A percentile compares a stretch with the other conserved stretches of the same genome.
These are phyloP conservation scores for Saccharomyces pastorianus DNA, from an alignment of 1,139 yeast genomes.

Conservation along the genomic window DNA sequence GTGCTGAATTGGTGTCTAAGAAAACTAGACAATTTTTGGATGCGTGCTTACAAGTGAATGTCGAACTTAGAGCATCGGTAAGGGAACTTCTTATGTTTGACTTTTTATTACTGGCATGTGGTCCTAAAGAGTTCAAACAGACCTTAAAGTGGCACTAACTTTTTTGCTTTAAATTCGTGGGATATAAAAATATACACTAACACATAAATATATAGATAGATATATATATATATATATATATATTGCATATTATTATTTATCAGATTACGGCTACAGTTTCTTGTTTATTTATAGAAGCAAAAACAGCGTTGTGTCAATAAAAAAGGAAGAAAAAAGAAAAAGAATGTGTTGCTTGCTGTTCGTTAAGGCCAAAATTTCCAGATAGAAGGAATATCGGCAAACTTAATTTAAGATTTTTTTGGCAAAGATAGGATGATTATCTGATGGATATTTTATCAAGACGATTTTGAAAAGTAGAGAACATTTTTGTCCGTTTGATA, in stretches of 20 bases:
- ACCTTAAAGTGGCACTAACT: constrained; percentile 41
- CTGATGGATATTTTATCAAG: no score
- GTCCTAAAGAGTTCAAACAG: constrained; percentile 56
- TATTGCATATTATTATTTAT: not conserved
- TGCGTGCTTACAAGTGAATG: constrained; percentile 89
- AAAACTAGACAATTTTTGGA: constrained; percentile 78
- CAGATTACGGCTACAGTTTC: no score
- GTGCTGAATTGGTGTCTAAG: constrained; percentile 67
- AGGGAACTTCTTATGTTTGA: constrained; percentile 74
- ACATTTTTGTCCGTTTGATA: not conserved
- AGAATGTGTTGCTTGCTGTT: not conserved
- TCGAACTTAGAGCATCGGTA: constrained; percentile 77
- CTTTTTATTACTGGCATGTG: constrained; percentile 64
- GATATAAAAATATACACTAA: no score
- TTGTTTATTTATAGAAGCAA: not conserved
- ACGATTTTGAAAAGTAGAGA: not conserved
- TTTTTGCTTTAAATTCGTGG: not conserved
- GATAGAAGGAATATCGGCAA: no score
- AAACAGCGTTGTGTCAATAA: not conserved
- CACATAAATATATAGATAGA: no score
- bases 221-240: not conserved
- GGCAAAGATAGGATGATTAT: not conserved
- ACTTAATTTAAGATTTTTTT: no score
- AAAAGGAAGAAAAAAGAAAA: not conserved
- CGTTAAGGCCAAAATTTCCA: not conserved